phyloP scores from a whole-genome alignment of 2,329 filamentous ascomycete genomes.

The Diplodia intermedia region DNA sequence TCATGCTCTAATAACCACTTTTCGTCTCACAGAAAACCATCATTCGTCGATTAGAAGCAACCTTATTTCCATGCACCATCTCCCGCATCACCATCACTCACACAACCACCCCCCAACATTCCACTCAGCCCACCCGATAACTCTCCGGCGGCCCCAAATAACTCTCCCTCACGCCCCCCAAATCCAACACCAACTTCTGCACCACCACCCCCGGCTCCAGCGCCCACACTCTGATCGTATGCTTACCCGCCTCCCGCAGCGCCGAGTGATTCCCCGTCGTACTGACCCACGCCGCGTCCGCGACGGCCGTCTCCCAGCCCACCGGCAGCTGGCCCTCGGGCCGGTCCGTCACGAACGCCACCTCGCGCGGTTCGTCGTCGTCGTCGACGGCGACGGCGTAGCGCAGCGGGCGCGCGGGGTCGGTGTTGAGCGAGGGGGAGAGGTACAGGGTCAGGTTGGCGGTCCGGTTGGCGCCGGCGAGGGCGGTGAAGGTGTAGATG shows the following conservation, averaged over 20 bases:
- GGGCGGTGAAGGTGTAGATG: slow-evolving; percentile 46
- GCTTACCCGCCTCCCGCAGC: slow-evolving; percentile 44
- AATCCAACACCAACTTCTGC: slow-evolving; percentile 62
- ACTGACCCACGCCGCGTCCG: slow-evolving; percentile 59
- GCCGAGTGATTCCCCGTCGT: slow-evolving; percentile 48
- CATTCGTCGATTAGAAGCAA: too few species aligned
- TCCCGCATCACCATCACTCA: too few species aligned
- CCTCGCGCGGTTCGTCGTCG: slow-evolving; percentile 43
- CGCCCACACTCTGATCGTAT: slow-evolving; percentile 55
- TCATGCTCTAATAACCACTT: too few species aligned
- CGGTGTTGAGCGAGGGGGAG: slow-evolving; percentile 57
- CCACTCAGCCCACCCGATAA: not conserved
- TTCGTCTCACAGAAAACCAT: too few species aligned
- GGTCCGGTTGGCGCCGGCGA: slow-evolving; percentile 35
- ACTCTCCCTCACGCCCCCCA: slow-evolving; percentile 62
- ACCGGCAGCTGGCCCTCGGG: slow-evolving; percentile 53
- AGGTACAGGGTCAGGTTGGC: slow-evolving; percentile 52
- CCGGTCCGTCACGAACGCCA: slow-evolving; percentile 53
- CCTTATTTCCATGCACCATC: too few species aligned
- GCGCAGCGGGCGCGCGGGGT: slow-evolving; percentile 57
- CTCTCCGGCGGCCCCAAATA: slow-evolving; percentile 66
- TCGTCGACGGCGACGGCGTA: slow-evolving; percentile 57
- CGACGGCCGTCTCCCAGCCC: slow-evolving; percentile 59
- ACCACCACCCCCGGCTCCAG: slow-evolving; percentile 52
- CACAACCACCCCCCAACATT: too few species aligned